Percentiles rank a stretch among this genome's conserved stretches.
Evolutionary conservation across 1,139 yeast genomes (phyloP).

Genomic region (Geotrichum siamense): DNA sequence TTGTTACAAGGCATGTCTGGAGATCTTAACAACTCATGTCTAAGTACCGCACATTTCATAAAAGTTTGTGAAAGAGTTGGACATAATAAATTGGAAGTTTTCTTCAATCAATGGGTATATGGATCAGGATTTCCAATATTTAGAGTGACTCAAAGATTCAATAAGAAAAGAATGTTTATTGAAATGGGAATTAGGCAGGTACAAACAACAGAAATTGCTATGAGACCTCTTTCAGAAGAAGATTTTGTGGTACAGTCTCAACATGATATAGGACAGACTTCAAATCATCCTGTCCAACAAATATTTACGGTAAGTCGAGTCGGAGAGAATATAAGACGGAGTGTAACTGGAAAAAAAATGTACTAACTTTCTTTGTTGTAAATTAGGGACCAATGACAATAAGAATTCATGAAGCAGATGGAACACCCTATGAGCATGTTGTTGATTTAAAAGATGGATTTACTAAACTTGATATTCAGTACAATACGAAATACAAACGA

Average conservation of each 20-base stretch:
- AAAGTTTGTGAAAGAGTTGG: slow-evolving; percentile 91
- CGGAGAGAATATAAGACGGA: too few relatives aligned
- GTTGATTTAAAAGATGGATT: slow-evolving; percentile 81
- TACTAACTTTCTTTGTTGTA: slow-evolving; percentile 1
- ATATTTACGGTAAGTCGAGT: slow-evolving; percentile 47
- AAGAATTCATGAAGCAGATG: slow-evolving; percentile 95
- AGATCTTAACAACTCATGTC: slow-evolving; percentile 69
- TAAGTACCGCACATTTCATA: slow-evolving; percentile 80
- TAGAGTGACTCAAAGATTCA: slow-evolving; percentile 82
- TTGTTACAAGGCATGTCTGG: slow-evolving; percentile 95
- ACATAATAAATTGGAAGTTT: slow-evolving; percentile 70
- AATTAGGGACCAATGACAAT: slow-evolving; percentile 84
- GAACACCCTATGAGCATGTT: slow-evolving; percentile 98
- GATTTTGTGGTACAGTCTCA: slow-evolving; percentile 40
- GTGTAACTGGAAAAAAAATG: too few relatives aligned
- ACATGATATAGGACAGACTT: slow-evolving; percentile 27
- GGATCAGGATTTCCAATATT: slow-evolving; percentile 87
- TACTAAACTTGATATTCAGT: slow-evolving; percentile 86
- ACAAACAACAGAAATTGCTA: slow-evolving; percentile 54
- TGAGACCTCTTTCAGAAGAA: slow-evolving; percentile 35
- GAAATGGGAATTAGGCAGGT: slow-evolving; percentile 93
- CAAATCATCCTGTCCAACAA: slow-evolving; percentile 27
- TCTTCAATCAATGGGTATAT: slow-evolving; percentile 90
- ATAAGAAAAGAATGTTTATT: slow-evolving; percentile 85
- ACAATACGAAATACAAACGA: slow-evolving; percentile 80